Base-by-base conservation (phyloP, 768 basidiomycete genomes). In the Cyclocybe aegerita region DNA sequence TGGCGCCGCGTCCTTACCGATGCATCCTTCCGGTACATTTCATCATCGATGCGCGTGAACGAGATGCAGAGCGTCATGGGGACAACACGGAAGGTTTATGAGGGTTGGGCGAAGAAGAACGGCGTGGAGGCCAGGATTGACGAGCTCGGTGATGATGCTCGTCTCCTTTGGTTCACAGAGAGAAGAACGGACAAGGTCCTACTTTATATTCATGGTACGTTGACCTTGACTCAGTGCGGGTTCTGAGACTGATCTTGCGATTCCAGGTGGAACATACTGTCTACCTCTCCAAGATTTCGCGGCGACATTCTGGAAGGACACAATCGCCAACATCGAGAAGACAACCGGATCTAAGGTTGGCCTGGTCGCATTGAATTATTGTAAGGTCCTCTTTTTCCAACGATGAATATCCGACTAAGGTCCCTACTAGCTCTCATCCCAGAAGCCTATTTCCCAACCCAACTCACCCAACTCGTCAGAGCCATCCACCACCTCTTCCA, bases 111-210 rank as follows among this genome's bases (percentile, higher is more conserved):
- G 29, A 65, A 64, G 50, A 35, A 45, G 10, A 52, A 60, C 33
- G 48, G 58, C 6, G 54, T 66, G 16, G 56, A 57, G 34, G 23
- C 35, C 3, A 46, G 49, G 4, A 53, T 68, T 31, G 70, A 70
- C 14, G 63, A 67, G 23, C 43, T 71, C 8, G 66, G 57, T 4
- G 58, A 63, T 32, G 60, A 61, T 39, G 53, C 62, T 16, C 50
- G 61, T 38, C 44, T 72, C 4, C 46, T 70, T 8, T 73, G 72
- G 72, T 51, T 71, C 39, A 66, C 69, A 23, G 53, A 61, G 8
- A 66, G 63, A 30, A 56, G 62, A 32, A 62, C 64, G 1, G 68
- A 69, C 3, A 62, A 62, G 7, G 68, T 73, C 1, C 52, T 72
- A 2, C 38, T 70, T 3, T 71, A 65, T 43, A 36, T 65, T 30